These are phyloP conservation scores for Metschnikowia bowlesiae DNA, from an alignment of 805 yeast genomes.

Conservation along the genomic window DNA sequence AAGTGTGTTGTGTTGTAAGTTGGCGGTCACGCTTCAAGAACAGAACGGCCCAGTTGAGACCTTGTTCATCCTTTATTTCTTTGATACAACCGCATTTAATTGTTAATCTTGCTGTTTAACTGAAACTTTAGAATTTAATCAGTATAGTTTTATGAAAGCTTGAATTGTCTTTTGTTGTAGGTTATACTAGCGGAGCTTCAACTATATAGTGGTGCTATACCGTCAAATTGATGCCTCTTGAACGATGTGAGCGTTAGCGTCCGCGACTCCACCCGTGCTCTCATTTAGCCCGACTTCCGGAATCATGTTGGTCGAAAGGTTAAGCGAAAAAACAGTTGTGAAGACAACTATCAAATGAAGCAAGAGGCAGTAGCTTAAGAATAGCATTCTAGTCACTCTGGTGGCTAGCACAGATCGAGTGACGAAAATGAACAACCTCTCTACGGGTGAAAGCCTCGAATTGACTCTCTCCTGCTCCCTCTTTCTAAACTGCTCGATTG, in stretches of 20 bases:
- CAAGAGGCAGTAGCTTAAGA: conserved; percentile 68
- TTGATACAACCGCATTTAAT: conserved; percentile 15
- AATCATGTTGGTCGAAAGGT: conserved; percentile 40
- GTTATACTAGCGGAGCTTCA: neutral
- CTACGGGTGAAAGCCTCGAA: conserved; percentile 70
- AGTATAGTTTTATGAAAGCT: conserved; percentile 1
- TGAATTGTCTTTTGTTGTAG: conserved; percentile 1
- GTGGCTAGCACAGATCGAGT: conserved; percentile 76
- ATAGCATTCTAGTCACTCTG: conserved; percentile 64
- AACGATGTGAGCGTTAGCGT: conserved; percentile 1
- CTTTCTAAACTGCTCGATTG: conserved; percentile 76
- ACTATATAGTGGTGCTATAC: neutral
- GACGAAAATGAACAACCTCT: conserved; percentile 67
- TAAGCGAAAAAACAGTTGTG: conserved; percentile 53
- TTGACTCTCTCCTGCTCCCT: conserved; percentile 72
- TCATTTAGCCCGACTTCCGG: conserved; percentile 42
- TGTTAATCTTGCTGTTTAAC: conserved; percentile 14
- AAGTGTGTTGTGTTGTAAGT: conserved; percentile 27
- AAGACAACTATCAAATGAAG: conserved; percentile 71
- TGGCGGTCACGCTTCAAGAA: neutral
- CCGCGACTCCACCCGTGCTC: conserved; percentile 40
- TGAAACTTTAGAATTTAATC: neutral
- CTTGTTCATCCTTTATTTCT: conserved; percentile 10
- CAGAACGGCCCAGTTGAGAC: neutral
- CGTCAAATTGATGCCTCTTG: conserved; percentile 6